Evolutionary conservation across 805 yeast genomes (phyloP), one percentile per base, ranked within the genome.

Genomic region (Metschnikowia lunata): DNA sequence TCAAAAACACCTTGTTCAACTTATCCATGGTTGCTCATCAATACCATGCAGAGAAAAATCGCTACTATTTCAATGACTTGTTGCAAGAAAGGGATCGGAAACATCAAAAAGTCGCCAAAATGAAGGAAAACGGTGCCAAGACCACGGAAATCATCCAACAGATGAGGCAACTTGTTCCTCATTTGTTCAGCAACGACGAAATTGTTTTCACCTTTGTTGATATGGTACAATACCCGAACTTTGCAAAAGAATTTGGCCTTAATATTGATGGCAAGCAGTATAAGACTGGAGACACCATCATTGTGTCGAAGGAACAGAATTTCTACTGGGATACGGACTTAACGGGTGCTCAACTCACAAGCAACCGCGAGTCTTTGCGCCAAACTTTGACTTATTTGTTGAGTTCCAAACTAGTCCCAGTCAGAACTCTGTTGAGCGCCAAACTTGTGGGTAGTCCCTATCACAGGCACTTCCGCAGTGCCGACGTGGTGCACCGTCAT

Each of bases 251-350:
- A 11, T 37, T 43, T 8, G 71, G 67, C 3, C 74, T 80, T 77
- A 63, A 66, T 11, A 57, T 67, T 28, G 57, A 68, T 33, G 50
- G 61, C 1, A 52, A 57, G n/a, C 43, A 55, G 0, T 72, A 66
- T 49, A 47, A 60, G 8, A 57, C 64, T 2, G 91, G 90, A 6
- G 87, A 84, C 57, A 67, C 78, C 0, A 55, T 85, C 1, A 60
- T 85, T 2, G 62, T 83, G 2, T 64, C 71, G 29, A 72, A 72
- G 49, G 72, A 75, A 66, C 59, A 68, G 61, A 49, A 49, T 45
- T 50, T 54, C 40, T 62, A 56, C 42, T 49, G 72, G 68, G 52
- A 66, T 51, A 42, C 53, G 61, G 46, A 71, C 56, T 43, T 63
- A 4, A 43, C 46, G 26, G 84, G 82, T 0, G 47, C 56, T 0